Conservation (phyloP, 2,329 filamentous ascomycete genomes). For the Pezicula neosporulosa region DNA sequence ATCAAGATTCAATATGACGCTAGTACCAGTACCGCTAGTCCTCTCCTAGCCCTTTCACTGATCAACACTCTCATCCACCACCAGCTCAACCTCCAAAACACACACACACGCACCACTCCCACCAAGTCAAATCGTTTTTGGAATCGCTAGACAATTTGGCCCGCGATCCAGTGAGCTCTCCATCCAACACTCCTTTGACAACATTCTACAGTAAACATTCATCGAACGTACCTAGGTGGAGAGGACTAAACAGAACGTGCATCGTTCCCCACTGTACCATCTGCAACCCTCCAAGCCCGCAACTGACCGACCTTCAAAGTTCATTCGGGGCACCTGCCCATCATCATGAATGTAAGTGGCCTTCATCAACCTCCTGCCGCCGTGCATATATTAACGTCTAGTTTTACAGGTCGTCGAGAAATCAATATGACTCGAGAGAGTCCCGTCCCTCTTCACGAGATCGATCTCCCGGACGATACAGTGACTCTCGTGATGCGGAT, state of each 20-base stretch:
- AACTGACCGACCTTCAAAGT: background rate
- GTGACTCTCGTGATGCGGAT: constrained; percentile 20
- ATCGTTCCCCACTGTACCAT: background rate
- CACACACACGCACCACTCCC: too few relatives aligned
- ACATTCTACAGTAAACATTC: too few relatives aligned
- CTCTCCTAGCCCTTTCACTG: too few relatives aligned
- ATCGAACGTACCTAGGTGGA: background rate
- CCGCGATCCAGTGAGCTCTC: too few relatives aligned
- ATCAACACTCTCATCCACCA: too few relatives aligned
- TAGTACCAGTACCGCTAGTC: too few relatives aligned
- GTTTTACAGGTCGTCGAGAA: constrained; percentile 26
- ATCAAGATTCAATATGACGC: too few relatives aligned
- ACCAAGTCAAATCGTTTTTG: too few relatives aligned
- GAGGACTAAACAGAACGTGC: background rate
- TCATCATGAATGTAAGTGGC: constrained; percentile 25
- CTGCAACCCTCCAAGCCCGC: too few relatives aligned
- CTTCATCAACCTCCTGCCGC: background rate
- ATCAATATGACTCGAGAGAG: constrained; percentile 33
- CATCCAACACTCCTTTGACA: too few relatives aligned
- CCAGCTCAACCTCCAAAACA: too few relatives aligned
- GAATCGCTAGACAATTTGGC: too few relatives aligned
- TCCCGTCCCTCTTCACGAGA: constrained; percentile 37
- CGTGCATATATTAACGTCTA: constrained; percentile 4
- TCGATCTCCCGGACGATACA: constrained; percentile 31
- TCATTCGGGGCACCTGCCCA: constrained; percentile 23